These are phyloP conservation scores for Globisporangium cylindrosporum DNA, from an alignment of 352 stramenopile genomes.

Conservation along the genomic window DNA sequence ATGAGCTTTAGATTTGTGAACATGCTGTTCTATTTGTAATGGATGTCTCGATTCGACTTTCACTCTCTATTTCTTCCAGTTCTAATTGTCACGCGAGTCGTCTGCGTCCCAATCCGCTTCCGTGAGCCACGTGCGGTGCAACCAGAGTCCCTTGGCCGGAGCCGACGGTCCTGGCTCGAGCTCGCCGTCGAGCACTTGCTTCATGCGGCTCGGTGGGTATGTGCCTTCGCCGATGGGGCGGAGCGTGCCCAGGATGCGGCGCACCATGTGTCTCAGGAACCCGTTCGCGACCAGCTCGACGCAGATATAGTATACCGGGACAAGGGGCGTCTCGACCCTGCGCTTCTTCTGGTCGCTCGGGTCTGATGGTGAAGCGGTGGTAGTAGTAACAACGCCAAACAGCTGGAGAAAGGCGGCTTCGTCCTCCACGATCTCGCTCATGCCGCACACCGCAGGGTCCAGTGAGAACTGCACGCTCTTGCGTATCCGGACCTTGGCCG, in stretches of 20 bases:
- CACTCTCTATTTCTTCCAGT: constrained; percentile 24
- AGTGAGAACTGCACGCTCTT: constrained; percentile 74
- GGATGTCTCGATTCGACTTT: background rate
- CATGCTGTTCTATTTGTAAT: constrained; percentile 1
- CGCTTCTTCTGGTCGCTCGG: constrained; percentile 40
- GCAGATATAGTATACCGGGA: constrained; percentile 72
- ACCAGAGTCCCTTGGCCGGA: constrained; percentile 74
- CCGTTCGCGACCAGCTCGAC: constrained; percentile 81
- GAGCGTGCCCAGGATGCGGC: constrained; percentile 78
- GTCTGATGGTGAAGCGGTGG: constrained; percentile 3
- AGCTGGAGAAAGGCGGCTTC: constrained; percentile 9
- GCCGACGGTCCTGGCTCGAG: constrained; percentile 63
- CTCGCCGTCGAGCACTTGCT: constrained; percentile 60
- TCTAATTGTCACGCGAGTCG: constrained; percentile 23
- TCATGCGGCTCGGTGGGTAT: constrained; percentile 47
- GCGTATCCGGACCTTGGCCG: constrained; percentile 52
- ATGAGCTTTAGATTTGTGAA: constrained; percentile 47
- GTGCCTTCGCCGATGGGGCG: constrained; percentile 77
- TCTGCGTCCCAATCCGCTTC: constrained; percentile 71
- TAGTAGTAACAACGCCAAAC: background rate
- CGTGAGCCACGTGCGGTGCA: constrained; percentile 83
- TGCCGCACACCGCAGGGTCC: constrained; percentile 50
- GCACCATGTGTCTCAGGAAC: constrained; percentile 88
- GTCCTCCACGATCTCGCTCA: constrained; percentile 57
- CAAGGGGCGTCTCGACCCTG: constrained; percentile 17